A percentile compares a stretch with the other conserved stretches of the same genome.
These are phyloP conservation scores for Kodamaea anthophila DNA, from an alignment of 1,139 yeast genomes.

Conservation along the genomic window DNA sequence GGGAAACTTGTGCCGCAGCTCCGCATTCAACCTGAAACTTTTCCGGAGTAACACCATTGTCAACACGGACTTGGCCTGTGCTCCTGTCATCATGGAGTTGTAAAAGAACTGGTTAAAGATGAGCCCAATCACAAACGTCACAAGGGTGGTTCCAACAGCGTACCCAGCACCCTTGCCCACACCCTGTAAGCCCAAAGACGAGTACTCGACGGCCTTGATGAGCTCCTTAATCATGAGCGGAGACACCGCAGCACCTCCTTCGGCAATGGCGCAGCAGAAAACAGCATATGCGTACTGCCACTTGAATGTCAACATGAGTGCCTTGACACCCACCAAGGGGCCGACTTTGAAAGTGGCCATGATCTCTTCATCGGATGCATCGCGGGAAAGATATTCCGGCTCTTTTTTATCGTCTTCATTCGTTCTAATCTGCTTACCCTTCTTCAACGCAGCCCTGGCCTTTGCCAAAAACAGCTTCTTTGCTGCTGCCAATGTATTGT, in stretches of 20 bases:
- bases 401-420: neutral
- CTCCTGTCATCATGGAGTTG: conserved; percentile 44
- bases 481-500: conserved; percentile 15
- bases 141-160: conserved; percentile 18
- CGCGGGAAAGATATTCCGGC: neutral
- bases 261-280: conserved; percentile 14
- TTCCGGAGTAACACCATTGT: conserved; percentile 30
- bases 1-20: conserved; percentile 24
- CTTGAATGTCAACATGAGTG: conserved; percentile 13
- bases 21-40: conserved; percentile 24
- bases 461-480: conserved; percentile 5
- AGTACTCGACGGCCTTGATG: conserved; percentile 20
- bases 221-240: conserved; percentile 35
- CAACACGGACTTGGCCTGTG: conserved; percentile 29
- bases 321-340: conserved; percentile 12
- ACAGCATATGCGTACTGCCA: conserved; percentile 10
- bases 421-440: conserved; percentile 2
- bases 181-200: too few species aligned
- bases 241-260: conserved; percentile 14
- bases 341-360: conserved; percentile 9
- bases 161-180: conserved; percentile 30
- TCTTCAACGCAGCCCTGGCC: neutral
- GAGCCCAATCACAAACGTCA: conserved; percentile 34
- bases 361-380: conserved; percentile 1
- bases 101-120: conserved; percentile 59